Conservation (phyloP, 1,139 yeast species). For the Blastobotrys ciferrii region DNA sequence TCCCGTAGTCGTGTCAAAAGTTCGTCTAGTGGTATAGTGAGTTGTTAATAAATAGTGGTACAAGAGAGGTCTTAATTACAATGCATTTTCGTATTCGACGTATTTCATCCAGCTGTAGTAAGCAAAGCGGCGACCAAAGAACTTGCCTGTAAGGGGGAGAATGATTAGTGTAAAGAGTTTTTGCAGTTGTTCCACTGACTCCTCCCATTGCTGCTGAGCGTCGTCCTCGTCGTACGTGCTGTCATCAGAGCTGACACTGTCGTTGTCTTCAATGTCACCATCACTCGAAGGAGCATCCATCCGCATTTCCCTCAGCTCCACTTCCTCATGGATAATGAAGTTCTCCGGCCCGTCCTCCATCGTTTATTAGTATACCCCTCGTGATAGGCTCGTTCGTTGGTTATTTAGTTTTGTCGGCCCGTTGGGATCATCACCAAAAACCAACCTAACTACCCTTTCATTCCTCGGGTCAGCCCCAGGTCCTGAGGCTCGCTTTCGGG, state of each 20-base stretch:
- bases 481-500: too few relatives aligned
- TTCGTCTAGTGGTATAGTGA: neutral
- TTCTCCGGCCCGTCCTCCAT: neutral
- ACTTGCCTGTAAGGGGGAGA: conserved; percentile 68
- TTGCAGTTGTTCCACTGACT: conserved; percentile 60
- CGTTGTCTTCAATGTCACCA: conserved; percentile 4
- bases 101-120: conserved; percentile 35
- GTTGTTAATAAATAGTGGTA: neutral
- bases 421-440: neutral
- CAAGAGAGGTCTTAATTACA: neutral
- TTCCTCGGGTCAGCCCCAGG: too few relatives aligned
- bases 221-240: conserved; percentile 28
- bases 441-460: too few relatives aligned
- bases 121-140: conserved; percentile 65
- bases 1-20: too few relatives aligned
- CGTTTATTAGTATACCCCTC: too few relatives aligned
- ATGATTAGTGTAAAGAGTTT: conserved; percentile 56
- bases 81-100: conserved; percentile 17
- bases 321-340: neutral
- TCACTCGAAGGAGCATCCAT: conserved; percentile 7
- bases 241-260: neutral
- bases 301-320: neutral
- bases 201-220: conserved; percentile 82
- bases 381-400: too few relatives aligned
- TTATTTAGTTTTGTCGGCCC: neutral